Evolutionary conservation across 495 filamentous ascomycete species (phyloP), one percentile per base, ranked within the genome.

Genomic region (Immersiella caudata): DNA sequence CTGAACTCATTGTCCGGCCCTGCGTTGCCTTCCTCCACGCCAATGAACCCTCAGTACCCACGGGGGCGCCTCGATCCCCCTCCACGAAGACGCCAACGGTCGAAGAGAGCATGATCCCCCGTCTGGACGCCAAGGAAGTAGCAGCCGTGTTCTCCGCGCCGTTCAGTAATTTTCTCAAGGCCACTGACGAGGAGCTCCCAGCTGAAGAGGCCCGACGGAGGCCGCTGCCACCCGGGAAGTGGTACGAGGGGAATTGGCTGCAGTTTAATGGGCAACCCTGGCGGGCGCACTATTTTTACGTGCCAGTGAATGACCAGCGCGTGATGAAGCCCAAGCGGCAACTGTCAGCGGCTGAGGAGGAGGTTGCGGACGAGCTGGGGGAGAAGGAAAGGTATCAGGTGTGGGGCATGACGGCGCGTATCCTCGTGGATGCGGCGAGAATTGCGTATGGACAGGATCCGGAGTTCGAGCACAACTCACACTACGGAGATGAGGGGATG

Each of bases 341-440:
- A 27, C 73, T 73, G 21, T 61, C 77, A 20, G 63, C 60, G 1
- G 73, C 61, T 0, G 74, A 70, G 0, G 71, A 71, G 9, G 49
- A 69, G 33, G 59, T 3, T 20, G 50, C 26, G 22, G 60, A 66
- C 18, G 65, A 68, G 14, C 58, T 62, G 18, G 56, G 65, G 24
- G 79, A 79, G 33, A 79, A 84, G 72, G 78, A 81, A 22, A 74
- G 88, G 20, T 94, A 93, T 75, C 86, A 90, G 22, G 92, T 97
- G 7, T 97, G 91, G 82, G 93, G 93, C 21, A 94, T 97, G 91
- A 97, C 94, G 56, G 93, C 92, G 8, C 81, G 92, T 49, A 94
- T 97, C 29, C 71, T 97, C 49, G 90, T 97, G 3, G 94, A 97
- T 76, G 89, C 89, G 3, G 93, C 94, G 11, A 84, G 91, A 52